Evolutionary conservation across 441 rosid genomes (phyloP).

Genomic region (Adansonia grandidieri): DNA sequence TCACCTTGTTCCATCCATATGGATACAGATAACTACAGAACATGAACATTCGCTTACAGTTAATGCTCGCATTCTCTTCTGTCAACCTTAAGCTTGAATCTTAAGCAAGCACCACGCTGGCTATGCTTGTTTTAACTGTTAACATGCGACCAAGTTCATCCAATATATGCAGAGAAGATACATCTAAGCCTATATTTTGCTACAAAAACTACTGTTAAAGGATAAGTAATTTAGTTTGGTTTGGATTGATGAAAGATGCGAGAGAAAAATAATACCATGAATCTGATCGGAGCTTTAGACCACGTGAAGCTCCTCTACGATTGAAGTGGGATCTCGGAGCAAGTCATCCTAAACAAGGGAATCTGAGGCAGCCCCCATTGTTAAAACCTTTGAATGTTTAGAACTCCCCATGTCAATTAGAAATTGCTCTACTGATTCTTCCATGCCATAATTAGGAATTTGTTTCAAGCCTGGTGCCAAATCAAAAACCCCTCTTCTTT

Average conservation of each 20-base stretch:
- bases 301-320: slow-evolving; percentile 19
- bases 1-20: neutral
- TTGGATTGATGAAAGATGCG: neutral
- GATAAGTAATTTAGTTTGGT: neutral
- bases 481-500: neutral
- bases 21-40: neutral
- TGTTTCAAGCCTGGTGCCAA: neutral
- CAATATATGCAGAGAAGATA: neutral
- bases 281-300: slow-evolving; percentile 10
- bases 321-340: slow-evolving; percentile 15
- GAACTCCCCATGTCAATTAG: no score
- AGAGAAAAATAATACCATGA: slow-evolving; percentile 24
- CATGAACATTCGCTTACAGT: no score
- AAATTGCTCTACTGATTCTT: no score
- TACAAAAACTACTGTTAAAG: neutral
- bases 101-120: neutral
- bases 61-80: neutral
- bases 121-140: neutral
- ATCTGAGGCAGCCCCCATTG: no score
- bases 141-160: neutral
- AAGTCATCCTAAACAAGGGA: neutral
- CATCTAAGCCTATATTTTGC: neutral
- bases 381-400: no score
- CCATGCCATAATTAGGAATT: no score
- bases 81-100: neutral